Evolutionary conservation across 2,329 filamentous ascomycete genomes (phyloP), one percentile per base, ranked within the genome.

Genomic region (Kalmusia sp.): DNA sequence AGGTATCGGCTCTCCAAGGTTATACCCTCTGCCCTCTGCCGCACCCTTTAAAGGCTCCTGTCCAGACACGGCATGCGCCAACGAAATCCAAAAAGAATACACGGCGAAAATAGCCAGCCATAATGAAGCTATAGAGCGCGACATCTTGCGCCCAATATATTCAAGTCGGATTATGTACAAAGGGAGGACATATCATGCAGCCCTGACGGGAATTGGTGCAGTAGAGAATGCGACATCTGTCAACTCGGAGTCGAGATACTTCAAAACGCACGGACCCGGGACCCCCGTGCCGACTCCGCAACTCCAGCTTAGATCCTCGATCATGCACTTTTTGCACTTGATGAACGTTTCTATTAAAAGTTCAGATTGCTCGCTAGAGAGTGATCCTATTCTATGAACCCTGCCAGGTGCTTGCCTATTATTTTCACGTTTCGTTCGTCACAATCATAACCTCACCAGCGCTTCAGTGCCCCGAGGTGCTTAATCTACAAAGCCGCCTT

Each of bases 1-100:
- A 1, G 81, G 80, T 50, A 84, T 81, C 30, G 68, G 71, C 54
- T 82, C 75, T 22, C 80, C 80, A 15, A 76, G 69, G 40, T 74
- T 76, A 68, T 83, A 83, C 25, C 76, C 77, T 41, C 71, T 65
- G 56, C 70, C 69, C 49, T 71, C 64, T 41, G 67, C 68, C 19
- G 64, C 54, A 17, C 55, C 58, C 34, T 72, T 69, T 19, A 78
- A 63, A 6, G 76, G 73, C 61, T 79, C 74, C 61, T 80, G 77
- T 19, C 70, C 68, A 28, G 73, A 71, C 21, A 75, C 68, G 25
- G 77, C 77, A 25, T 65, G 65, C 14, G 73, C 76, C 25, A 79
- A 66, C 3, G 58, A 55, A 15, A 63, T 57, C 59, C 63, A 72
- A 48, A 73, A 71, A 6, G 66, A 55, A 53, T 58, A 63, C 21